Base-by-base conservation (phyloP, 352 stramenopile genomes). In the Phytophthora aleatoria region DNA sequence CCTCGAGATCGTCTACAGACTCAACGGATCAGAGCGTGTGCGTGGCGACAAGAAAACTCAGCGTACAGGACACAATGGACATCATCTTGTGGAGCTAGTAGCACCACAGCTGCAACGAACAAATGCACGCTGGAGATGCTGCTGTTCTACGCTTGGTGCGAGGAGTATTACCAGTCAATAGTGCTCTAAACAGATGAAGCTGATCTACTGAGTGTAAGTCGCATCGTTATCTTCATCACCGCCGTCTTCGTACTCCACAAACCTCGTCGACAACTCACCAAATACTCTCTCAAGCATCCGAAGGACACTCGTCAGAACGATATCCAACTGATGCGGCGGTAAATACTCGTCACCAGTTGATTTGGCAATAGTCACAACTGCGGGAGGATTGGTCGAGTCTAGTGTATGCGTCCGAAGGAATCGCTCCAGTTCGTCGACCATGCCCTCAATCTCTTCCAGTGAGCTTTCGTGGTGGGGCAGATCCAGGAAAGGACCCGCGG, bases 311-410 rank as follows among this genome's bases (percentile, higher is more conserved):
- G 62, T 30, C 1, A 87, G 64, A 8, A 95, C 77, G 12, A 65
- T 39, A 26, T 86, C 69, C 1, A 87, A 48, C 50, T 95, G 85
- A 41, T 89, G 66, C 0, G 77, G 73, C 5, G 87, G 89, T 24
- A 93, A 73, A 59, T 84, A 96, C 28, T 84, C 57, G 44, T 96
- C 89, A 2, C 73, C 72, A 1, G 77, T 85, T 5, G 89, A 96
- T 51, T 89, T 94, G 5, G 89, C 87, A 20, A 96, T 85, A 5
- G 87, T 95, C 44, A 96, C 79, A n/a, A 96, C 61, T 10, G 69
- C 58, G n/a, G 89, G 89, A 59, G 60, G 69, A 33, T 73, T 65
- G 13, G 12, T 26, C 7, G 38, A 15, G n/a, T 73, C 50, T 3
- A 77, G 45, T 10, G 27, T 48, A 45, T 72, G 54, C 0, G 24